phyloP scores from a whole-genome alignment of 164 flowering plant genomes.

The Buxus sempervirens region DNA sequence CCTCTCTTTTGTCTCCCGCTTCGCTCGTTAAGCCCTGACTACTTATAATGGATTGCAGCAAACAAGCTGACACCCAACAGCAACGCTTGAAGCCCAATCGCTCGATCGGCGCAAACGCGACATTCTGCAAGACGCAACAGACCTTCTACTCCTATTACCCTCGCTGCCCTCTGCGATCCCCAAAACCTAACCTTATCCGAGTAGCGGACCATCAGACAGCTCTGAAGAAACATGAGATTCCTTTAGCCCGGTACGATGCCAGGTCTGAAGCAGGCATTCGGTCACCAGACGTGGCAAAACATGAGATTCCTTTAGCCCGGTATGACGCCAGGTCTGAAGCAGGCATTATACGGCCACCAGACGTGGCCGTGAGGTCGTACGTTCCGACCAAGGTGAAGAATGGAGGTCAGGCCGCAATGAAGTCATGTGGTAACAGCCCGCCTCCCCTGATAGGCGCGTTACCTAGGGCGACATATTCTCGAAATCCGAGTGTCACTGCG shows the following conservation, averaged over 20 bases:
- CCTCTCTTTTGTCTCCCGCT: too few species aligned
- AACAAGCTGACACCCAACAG: constrained; percentile 11
- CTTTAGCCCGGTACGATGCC: neutral
- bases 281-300: neutral
- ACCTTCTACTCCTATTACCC: neutral
- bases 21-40: too few species aligned
- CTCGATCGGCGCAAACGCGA: constrained; percentile 6
- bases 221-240: constrained; percentile 1
- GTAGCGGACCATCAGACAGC: neutral
- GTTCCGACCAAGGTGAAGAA: neutral
- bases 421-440: neutral
- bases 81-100: constrained; percentile 3
- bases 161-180: constrained; percentile 1
- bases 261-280: neutral
- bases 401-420: constrained; percentile 9
- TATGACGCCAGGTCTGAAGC: neutral
- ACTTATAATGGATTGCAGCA: constrained; percentile 12
- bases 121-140: neutral
- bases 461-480: constrained; percentile 7
- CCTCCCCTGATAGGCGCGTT: neutral
- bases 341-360: constrained; percentile 3
- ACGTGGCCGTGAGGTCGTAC: neutral
- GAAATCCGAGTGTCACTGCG: constrained; percentile 4
- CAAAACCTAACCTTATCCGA: neutral
- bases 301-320: neutral